phyloP scores from a whole-genome alignment of 495 filamentous ascomycete genomes.

The Immersiella caudata region DNA sequence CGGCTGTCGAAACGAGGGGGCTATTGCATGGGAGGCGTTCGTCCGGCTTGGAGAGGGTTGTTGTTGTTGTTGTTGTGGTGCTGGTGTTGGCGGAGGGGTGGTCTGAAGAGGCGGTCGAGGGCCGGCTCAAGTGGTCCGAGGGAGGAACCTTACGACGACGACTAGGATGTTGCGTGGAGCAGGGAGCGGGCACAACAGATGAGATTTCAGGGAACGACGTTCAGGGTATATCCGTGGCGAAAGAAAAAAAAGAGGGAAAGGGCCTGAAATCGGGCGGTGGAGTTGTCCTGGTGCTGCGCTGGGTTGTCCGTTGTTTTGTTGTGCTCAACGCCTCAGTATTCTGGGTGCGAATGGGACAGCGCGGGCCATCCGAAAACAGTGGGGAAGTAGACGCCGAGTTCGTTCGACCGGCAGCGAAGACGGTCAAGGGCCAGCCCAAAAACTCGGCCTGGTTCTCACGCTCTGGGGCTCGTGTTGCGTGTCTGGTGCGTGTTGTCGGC shows the following conservation, averaged over 20 bases:
- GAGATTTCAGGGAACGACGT: conserved; percentile 3
- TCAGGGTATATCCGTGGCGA: conserved; percentile 20
- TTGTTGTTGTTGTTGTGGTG: too few species aligned
- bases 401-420: conserved; percentile 25
- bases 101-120: conserved; percentile 13
- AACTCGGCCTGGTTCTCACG: conserved; percentile 29
- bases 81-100: conserved; percentile 26
- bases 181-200: conserved; percentile 1
- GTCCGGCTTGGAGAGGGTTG: conserved; percentile 19
- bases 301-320: conserved; percentile 23
- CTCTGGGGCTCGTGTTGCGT: conserved; percentile 18
- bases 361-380: conserved; percentile 8
- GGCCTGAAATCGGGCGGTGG: conserved; percentile 11
- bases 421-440: conserved; percentile 38
- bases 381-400: conserved; percentile 25
- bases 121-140: conserved; percentile 12
- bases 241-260: conserved; percentile 12
- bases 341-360: conserved; percentile 19
- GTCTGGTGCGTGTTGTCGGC: conserved; percentile 25
- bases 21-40: conserved; percentile 44
- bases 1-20: conserved; percentile 32
- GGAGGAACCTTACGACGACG: background rate
- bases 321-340: conserved; percentile 20
- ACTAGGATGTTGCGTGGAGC: conserved; percentile 11
- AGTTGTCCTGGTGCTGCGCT: conserved; percentile 8